Conservation (phyloP, 495 filamentous ascomycete genomes). For the Physcia stellaris region DNA sequence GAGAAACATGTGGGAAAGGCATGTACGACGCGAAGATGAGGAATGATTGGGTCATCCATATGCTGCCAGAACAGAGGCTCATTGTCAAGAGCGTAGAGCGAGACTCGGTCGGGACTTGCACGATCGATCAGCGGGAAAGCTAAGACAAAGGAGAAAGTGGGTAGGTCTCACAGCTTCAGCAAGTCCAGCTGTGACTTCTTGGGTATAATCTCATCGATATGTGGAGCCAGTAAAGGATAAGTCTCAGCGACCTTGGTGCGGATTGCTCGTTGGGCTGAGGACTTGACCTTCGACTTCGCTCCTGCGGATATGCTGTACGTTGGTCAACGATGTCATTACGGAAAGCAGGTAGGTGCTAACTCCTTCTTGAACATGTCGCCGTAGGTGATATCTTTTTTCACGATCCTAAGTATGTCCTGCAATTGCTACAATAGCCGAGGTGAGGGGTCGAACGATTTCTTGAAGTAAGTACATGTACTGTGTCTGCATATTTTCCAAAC, state of each 20-base stretch:
- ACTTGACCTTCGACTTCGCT: slow-evolving; percentile 93
- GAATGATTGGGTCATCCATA: slow-evolving; percentile 62
- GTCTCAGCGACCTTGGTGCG: slow-evolving; percentile 67
- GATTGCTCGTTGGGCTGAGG: slow-evolving; percentile 77
- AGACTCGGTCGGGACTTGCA: slow-evolving; percentile 62
- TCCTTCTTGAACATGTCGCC: slow-evolving; percentile 99
- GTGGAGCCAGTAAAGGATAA: slow-evolving; percentile 72
- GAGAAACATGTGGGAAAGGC: slow-evolving; percentile 34
- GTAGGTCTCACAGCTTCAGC: slow-evolving; percentile 54
- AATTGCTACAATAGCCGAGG: no score
- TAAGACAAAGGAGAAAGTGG: not conserved
- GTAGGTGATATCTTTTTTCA: no score
- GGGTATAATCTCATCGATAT: slow-evolving; percentile 89
- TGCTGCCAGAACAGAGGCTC: slow-evolving; percentile 84
- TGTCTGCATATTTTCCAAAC: no score
- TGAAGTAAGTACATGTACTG: no score
- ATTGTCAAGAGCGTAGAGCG: slow-evolving; percentile 68
- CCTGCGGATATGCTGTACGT: slow-evolving; percentile 51
- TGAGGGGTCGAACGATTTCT: no score
- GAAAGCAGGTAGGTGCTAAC: slow-evolving; percentile 30
- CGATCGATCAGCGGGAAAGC: slow-evolving; percentile 1
- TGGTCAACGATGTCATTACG: slow-evolving; percentile 14
- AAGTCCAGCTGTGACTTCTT: slow-evolving; percentile 89
- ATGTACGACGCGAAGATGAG: slow-evolving; percentile 69
- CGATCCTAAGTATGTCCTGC: no score